phyloP scores from a whole-genome alignment of 2,329 filamentous ascomycete species.

The Didymella pinodella region DNA sequence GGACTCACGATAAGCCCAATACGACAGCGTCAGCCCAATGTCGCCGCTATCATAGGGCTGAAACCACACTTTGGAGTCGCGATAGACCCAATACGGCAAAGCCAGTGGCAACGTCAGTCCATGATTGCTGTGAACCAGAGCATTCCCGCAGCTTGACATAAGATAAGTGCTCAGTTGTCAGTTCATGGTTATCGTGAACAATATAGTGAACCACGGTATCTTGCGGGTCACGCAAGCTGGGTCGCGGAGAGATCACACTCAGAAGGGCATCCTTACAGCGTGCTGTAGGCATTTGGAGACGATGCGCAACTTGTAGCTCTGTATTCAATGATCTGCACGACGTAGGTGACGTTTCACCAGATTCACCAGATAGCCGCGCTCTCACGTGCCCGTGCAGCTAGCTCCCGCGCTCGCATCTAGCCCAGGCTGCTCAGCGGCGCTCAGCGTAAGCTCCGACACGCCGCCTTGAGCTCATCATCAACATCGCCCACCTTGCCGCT shows the following conservation, averaged over 20 bases:
- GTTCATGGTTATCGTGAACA: neutral
- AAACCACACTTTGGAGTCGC: neutral
- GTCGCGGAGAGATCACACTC: neutral
- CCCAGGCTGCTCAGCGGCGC: slow-evolving; percentile 17
- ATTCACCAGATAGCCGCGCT: slow-evolving; percentile 12
- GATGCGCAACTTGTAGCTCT: no score
- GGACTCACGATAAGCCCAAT: no score
- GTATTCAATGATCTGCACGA: neutral
- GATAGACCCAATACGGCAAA: neutral
- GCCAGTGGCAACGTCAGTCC: neutral
- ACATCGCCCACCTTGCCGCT: slow-evolving; percentile 24
- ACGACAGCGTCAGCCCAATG: neutral
- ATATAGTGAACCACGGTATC: neutral
- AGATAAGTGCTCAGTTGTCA: neutral
- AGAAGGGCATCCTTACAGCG: neutral
- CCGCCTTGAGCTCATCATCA: slow-evolving; percentile 34
- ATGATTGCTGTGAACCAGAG: neutral
- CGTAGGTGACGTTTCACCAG: slow-evolving; percentile 6
- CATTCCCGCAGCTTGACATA: no score
- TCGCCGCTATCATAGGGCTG: neutral
- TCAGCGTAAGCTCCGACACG: slow-evolving; percentile 30
- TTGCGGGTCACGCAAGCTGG: neutral
- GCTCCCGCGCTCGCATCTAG: slow-evolving; percentile 6
- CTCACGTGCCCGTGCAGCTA: slow-evolving; percentile 12
- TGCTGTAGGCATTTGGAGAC: neutral